Conservation (phyloP, 2,329 filamentous ascomycete species). For the Fusarium anguioides region DNA sequence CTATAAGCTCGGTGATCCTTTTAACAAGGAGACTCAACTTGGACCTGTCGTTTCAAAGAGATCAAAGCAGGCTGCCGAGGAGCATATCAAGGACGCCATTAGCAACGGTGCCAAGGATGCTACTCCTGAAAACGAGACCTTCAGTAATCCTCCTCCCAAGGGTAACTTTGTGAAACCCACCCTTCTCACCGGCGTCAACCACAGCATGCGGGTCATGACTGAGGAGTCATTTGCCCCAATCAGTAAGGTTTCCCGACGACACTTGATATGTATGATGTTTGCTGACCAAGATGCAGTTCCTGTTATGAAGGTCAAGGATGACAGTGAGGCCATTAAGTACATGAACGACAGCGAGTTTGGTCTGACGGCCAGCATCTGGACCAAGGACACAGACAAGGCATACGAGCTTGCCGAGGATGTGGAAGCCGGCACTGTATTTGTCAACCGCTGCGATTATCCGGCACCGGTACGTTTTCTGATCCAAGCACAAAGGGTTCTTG, state of each 20-base stretch:
- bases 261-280: not conserved
- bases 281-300: constrained; percentile 56
- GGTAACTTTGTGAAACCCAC: constrained; percentile 93
- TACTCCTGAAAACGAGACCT: constrained; percentile 84
- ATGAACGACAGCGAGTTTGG: constrained; percentile 98
- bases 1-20: constrained; percentile 91
- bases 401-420: constrained; percentile 82
- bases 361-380: constrained; percentile 97
- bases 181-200: constrained; percentile 80
- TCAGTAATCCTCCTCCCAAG: constrained; percentile 75
- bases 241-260: constrained; percentile 18
- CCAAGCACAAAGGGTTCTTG: constrained; percentile 14
- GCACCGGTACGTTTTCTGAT: constrained; percentile 74
- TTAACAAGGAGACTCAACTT: constrained; percentile 80
- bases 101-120: constrained; percentile 84
- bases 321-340: constrained; percentile 81
- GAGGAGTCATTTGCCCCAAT: constrained; percentile 87
- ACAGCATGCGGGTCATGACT: constrained; percentile 88
- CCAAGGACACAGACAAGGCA: constrained; percentile 81
- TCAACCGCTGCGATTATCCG: constrained; percentile 93
- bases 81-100: constrained; percentile 85
- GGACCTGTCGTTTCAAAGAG: constrained; percentile 89
- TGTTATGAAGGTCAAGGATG: constrained; percentile 84
- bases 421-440: constrained; percentile 94
- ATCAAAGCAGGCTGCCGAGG: constrained; percentile 79